Percentiles rank a stretch among this genome's conserved stretches.
Conservation (phyloP, 2,329 filamentous ascomycete species). For the Colletotrichum tanaceti region DNA sequence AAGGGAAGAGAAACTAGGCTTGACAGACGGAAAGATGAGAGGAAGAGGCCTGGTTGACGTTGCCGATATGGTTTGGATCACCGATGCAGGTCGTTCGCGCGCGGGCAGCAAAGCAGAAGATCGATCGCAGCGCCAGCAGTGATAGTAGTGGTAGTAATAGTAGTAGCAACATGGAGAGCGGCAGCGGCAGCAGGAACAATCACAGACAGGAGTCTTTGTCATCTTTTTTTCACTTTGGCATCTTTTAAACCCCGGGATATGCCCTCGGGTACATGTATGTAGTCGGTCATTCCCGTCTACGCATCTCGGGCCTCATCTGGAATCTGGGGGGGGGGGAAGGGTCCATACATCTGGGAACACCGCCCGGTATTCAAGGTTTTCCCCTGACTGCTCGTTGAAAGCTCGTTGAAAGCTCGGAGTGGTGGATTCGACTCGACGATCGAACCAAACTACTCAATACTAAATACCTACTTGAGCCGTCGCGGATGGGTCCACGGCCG, state of each 20-base stretch:
- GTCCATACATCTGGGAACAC: conserved; percentile 14
- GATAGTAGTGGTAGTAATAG: too few species aligned
- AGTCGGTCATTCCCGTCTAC: conserved; percentile 6
- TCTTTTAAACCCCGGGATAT: too few species aligned
- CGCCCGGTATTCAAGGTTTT: conserved; percentile 2
- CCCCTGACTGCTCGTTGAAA: conserved; percentile 9
- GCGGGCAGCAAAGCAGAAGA: too few species aligned
- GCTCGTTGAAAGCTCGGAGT: conserved; percentile 36
- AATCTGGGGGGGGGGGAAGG: too few species aligned
- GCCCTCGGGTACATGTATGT: conserved; percentile 16
- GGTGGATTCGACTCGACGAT: conserved; percentile 28
- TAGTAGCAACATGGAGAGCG: too few species aligned
- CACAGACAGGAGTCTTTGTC: too few species aligned
- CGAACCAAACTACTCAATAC: background rate
- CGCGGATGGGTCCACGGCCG: conserved; percentile 5
- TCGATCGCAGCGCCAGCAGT: too few species aligned
- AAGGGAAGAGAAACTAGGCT: background rate
- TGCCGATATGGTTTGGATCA: too few species aligned
- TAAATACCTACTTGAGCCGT: background rate
- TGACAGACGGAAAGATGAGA: too few species aligned
- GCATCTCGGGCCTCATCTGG: conserved; percentile 27
- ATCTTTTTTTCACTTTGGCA: background rate
- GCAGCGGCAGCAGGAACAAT: too few species aligned
- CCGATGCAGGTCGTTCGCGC: too few species aligned
- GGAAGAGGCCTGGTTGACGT: too few species aligned